Percentiles rank a stretch among this genome's conserved stretches.
Evolutionary conservation across 2,329 filamentous ascomycete species (phyloP).

Genomic region (Claviceps sp.): DNA sequence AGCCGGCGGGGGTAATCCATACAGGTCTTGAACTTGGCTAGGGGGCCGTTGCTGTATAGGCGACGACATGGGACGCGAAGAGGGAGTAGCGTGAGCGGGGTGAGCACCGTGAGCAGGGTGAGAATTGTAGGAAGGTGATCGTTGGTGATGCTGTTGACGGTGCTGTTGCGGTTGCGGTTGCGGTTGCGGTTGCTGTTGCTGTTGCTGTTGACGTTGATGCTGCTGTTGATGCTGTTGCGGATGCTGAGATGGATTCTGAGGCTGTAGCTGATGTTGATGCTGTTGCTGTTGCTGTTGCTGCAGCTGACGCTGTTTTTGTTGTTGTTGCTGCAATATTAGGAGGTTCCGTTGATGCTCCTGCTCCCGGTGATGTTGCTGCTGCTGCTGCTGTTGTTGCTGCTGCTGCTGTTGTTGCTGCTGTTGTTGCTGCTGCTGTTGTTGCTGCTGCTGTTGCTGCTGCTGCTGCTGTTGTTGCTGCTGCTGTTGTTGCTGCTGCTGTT

Average conservation of each 20-base stretch:
- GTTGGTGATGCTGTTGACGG: background rate
- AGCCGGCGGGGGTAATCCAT: conserved; percentile 15
- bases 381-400: too few relatives aligned
- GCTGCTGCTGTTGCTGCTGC: background rate
- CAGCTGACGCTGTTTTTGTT: too few relatives aligned
- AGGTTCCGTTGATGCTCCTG: too few relatives aligned
- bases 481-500: background rate
- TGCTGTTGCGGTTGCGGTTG: background rate
- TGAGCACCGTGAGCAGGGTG: background rate
- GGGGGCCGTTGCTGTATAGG: conserved; percentile 22
- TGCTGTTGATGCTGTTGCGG: background rate
- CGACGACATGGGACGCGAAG: conserved; percentile 25
- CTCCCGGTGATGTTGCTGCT: too few relatives aligned
- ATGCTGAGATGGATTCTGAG: too few relatives aligned
- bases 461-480: background rate
- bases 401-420: background rate
- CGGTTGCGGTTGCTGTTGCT: background rate
- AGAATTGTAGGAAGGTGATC: background rate
- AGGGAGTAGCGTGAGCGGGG: conserved; percentile 16
- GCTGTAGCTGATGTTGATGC: too few relatives aligned
- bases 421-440: background rate
- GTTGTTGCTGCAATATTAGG: too few relatives aligned
- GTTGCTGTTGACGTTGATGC: background rate
- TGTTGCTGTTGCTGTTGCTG: too few relatives aligned
- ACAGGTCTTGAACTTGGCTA: conserved; percentile 18